Base-by-base conservation (phyloP, 805 yeast species). In the Wickerhamiella siamensis region DNA sequence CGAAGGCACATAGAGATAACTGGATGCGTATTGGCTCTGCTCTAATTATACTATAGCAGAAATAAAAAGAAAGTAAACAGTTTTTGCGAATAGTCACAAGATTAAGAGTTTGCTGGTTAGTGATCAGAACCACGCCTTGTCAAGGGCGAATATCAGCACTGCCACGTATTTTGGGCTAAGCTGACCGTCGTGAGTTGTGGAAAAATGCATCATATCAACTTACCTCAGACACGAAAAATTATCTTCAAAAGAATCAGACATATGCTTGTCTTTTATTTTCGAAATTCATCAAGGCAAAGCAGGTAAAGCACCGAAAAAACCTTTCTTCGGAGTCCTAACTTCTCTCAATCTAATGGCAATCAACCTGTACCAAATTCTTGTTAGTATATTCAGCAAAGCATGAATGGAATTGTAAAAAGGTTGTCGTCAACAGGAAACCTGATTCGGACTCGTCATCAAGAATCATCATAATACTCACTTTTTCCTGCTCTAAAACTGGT, bases 371-470 rank as follows among this genome's bases (percentile, higher is more conserved):
- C 18, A 12, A 10, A 21, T 14, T n/a, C 40, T 39, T 19, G 55
- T 54, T 53, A 53, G 57, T 44, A n/a, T n/a, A 48, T 52, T 73
- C 78, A 84, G 95, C 69, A 68, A 71, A 61, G 95, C 95, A 86
- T 86, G 95, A 87, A 86, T 86, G 95, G 95, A 45, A 70, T 59
- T 66, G 63, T 70, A 70, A 74, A 66, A 64, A 54, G 53, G 68
- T 71, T 81, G 74, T 84, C 95, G 76, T 83, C 95, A 84, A 72
- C 80, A 83, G 83, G 83, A 71, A 80, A 63, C 91, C 83, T 84
- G 83, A 68, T 70, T 86, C 93, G 75, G 96, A 86, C 95, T 86
- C 95, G 95, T 86, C 96, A 86, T 87, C 95, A 82, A 78, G 65
- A 56, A 56, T 72, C 77, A 64, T 71, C 75, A 69, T 56, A 39